These are phyloP conservation scores for Ephemerocybe angulata DNA, from an alignment of 768 basidiomycete species.

Conservation along the genomic window DNA sequence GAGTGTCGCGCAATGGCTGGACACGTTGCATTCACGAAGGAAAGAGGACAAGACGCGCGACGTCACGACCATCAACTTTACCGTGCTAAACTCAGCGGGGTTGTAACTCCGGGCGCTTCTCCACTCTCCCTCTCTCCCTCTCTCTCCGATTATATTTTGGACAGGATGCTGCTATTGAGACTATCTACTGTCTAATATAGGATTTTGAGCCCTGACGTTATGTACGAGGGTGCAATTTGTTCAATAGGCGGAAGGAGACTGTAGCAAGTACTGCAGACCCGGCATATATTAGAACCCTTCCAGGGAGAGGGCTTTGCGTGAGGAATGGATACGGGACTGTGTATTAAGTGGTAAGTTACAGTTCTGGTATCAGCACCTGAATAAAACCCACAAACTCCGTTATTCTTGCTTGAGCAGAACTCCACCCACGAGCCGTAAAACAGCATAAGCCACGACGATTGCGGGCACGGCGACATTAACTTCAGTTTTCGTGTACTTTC, in stretches of 20 bases:
- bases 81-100: too few relatives aligned
- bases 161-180: too few relatives aligned
- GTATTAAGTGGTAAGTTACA: too few relatives aligned
- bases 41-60: not conserved
- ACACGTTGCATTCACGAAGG: constrained; percentile 18
- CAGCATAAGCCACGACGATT: constrained; percentile 24
- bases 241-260: constrained; percentile 54
- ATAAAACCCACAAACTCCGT: constrained; percentile 50
- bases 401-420: constrained; percentile 56
- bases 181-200: not conserved
- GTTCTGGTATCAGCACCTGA: not conserved
- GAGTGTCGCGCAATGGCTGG: constrained; percentile 28
- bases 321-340: constrained; percentile 85
- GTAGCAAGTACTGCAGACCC: constrained; percentile 49
- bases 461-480: constrained; percentile 27
- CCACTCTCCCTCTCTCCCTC: not conserved
- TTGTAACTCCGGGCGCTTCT: too few relatives aligned
- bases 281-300: constrained; percentile 59
- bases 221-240: constrained; percentile 44
- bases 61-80: not conserved
- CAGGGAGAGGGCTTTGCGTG: constrained; percentile 49
- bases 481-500: constrained; percentile 41
- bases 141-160: too few relatives aligned
- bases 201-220: too few relatives aligned
- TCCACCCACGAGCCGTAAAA: constrained; percentile 68